These are phyloP conservation scores for Colletotrichum euphorbiae DNA, from an alignment of 2,329 filamentous ascomycete species.

Conservation along the genomic window DNA sequence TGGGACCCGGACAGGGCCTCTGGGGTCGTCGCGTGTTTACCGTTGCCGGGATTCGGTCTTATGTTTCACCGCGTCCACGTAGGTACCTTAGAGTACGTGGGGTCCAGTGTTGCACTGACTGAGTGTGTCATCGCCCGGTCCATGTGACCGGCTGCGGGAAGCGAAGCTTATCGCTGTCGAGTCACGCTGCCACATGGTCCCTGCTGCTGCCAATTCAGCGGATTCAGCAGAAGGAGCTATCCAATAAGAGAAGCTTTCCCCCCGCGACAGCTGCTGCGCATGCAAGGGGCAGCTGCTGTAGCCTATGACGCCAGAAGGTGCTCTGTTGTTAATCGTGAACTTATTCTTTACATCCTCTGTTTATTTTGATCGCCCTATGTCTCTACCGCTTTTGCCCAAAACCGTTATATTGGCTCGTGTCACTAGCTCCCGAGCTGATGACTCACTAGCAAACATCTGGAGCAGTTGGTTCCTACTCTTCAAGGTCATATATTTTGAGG, in stretches of 20 bases:
- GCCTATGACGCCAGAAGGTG: constrained; percentile 39
- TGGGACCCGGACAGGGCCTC: constrained; percentile 28
- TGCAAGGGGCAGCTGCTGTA: constrained; percentile 34
- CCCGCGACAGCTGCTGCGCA: constrained; percentile 28
- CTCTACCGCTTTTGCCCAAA: constrained; percentile 30
- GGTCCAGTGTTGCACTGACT: constrained; percentile 10
- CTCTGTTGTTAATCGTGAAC: constrained; percentile 17
- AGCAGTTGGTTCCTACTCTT: constrained; percentile 6
- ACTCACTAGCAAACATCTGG: constrained; percentile 27
- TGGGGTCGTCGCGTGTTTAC: background rate
- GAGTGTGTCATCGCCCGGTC: constrained; percentile 32
- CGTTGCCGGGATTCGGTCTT: constrained; percentile 20
- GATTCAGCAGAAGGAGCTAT: constrained; percentile 30
- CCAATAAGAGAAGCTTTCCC: constrained; percentile 31
- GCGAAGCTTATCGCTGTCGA: constrained; percentile 35
- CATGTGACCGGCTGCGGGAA: constrained; percentile 36
- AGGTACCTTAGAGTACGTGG: too few species aligned
- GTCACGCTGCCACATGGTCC: constrained; percentile 39
- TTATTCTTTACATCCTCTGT: constrained; percentile 18
- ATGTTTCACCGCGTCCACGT: constrained; percentile 34
- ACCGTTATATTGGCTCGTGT: constrained; percentile 23
- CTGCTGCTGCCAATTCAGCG: constrained; percentile 35
- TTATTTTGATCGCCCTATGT: constrained; percentile 16
- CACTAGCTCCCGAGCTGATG: constrained; percentile 26
- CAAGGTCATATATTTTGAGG: background rate